Evolutionary conservation across 768 basidiomycete species (phyloP).

Genomic region (Termitomyces sp.): DNA sequence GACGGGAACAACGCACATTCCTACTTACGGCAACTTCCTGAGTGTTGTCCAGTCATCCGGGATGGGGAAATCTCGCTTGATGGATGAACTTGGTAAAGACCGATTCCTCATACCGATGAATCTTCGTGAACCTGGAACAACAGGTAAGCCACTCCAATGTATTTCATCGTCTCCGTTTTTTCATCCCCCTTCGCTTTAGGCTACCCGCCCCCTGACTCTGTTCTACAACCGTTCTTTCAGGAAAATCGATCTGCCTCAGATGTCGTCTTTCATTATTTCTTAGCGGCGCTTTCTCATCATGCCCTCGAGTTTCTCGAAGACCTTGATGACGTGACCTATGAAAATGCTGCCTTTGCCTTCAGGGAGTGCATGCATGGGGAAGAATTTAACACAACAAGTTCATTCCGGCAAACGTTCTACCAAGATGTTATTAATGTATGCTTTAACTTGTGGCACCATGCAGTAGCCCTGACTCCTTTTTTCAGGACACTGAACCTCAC

Average conservation of each 20-base stretch:
- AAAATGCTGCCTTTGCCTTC: neutral
- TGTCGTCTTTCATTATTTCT: neutral
- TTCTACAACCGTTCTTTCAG: neutral
- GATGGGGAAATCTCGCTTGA: constrained; percentile 15
- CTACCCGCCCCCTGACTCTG: neutral
- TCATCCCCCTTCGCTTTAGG: neutral
- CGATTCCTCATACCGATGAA: constrained; percentile 16
- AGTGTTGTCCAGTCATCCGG: constrained; percentile 16
- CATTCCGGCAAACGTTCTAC: too few species aligned
- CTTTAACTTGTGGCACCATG: too few species aligned
- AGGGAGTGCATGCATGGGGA: neutral
- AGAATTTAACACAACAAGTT: too few species aligned
- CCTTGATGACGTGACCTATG: neutral
- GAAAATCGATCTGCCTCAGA: too few species aligned
- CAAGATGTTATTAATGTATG: too few species aligned
- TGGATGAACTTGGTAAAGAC: constrained; percentile 11
- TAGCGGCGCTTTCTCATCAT: neutral
- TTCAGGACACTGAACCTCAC: too few species aligned
- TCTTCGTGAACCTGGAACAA: constrained; percentile 2
- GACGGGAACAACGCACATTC: too few species aligned
- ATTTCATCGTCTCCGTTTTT: neutral
- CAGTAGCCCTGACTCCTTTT: too few species aligned
- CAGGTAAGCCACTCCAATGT: neutral
- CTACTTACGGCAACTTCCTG: constrained; percentile 8
- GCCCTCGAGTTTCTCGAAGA: neutral